These are phyloP conservation scores for Camellia lanceoleosa DNA, from an alignment of 148 eudicot species.

Conservation along the genomic window DNA sequence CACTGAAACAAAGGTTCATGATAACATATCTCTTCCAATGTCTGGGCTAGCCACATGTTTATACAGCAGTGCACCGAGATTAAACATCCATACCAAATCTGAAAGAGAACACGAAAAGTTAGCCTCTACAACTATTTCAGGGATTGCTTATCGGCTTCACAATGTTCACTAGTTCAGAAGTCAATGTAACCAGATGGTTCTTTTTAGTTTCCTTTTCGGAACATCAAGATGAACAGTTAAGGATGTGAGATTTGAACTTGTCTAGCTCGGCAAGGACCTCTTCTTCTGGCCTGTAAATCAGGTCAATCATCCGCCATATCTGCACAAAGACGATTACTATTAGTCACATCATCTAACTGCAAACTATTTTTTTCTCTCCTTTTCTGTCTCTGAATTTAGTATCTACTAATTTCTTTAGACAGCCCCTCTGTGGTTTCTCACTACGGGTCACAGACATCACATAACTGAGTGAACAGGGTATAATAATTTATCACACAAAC, in stretches of 20 bases:
- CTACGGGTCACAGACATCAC: no score
- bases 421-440: not conserved
- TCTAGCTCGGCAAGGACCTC: constrained; percentile 84
- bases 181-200: not conserved
- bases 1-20: not conserved
- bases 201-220: not conserved
- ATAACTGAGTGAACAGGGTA: no score
- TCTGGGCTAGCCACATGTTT: not conserved
- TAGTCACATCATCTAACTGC: not conserved
- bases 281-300: constrained; percentile 80
- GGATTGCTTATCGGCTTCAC: not conserved
- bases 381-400: not conserved
- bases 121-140: not conserved
- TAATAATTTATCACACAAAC: no score
- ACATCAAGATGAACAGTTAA: constrained; percentile 40
- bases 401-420: not conserved
- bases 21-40: not conserved
- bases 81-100: not conserved
- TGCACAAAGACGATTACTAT: constrained; percentile 33
- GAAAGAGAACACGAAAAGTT: not conserved
- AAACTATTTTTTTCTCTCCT: not conserved
- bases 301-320: constrained; percentile 94
- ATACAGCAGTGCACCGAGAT: not conserved
- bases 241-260: constrained; percentile 62
- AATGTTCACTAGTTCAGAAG: not conserved